phyloP scores from a whole-genome alignment of 371 early-diverging fungal species.

The Capillidium rhysosporum region DNA sequence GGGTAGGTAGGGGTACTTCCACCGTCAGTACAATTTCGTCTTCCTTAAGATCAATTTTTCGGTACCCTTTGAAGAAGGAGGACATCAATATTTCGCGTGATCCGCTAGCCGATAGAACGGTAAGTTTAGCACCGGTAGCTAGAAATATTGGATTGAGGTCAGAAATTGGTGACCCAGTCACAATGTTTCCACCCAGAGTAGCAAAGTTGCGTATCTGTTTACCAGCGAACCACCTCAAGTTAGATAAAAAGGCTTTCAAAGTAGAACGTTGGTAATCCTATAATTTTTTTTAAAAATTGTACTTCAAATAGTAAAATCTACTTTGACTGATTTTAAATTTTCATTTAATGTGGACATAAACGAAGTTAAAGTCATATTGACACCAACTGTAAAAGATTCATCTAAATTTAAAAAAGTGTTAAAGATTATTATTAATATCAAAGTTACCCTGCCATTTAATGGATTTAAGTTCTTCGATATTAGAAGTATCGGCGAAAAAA shows the following conservation, averaged over 20 bases:
- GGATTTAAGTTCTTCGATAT: constrained; percentile 34
- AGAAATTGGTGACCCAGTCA: constrained; percentile 59
- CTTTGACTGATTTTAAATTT: too few relatives aligned
- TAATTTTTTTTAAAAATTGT: constrained; percentile 4
- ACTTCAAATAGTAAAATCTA: constrained; percentile 13
- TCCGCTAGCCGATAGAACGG: constrained; percentile 18
- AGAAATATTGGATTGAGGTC: constrained; percentile 62
- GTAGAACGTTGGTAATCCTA: constrained; percentile 11
- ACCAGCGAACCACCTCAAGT: constrained; percentile 50
- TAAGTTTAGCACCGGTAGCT: constrained; percentile 31
- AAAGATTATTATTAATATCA: background rate
- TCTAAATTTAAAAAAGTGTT: too few relatives aligned
- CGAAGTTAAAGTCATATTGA: constrained; percentile 23
- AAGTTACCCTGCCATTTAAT: constrained; percentile 11
- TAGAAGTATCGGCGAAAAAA: constrained; percentile 31
- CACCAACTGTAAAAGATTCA: constrained; percentile 16
- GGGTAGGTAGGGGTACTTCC: constrained; percentile 26
- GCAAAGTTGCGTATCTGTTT: constrained; percentile 61
- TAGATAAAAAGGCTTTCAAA: constrained; percentile 38
- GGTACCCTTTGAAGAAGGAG: constrained; percentile 53
- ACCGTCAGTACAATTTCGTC: constrained; percentile 37
- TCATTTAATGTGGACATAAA: constrained; percentile 13
- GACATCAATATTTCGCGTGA: constrained; percentile 26
- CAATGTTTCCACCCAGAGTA: constrained; percentile 56
- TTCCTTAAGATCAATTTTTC: constrained; percentile 35